Conservation (phyloP, 2,329 filamentous ascomycete genomes). For the Emmonsiellopsis sp. region DNA sequence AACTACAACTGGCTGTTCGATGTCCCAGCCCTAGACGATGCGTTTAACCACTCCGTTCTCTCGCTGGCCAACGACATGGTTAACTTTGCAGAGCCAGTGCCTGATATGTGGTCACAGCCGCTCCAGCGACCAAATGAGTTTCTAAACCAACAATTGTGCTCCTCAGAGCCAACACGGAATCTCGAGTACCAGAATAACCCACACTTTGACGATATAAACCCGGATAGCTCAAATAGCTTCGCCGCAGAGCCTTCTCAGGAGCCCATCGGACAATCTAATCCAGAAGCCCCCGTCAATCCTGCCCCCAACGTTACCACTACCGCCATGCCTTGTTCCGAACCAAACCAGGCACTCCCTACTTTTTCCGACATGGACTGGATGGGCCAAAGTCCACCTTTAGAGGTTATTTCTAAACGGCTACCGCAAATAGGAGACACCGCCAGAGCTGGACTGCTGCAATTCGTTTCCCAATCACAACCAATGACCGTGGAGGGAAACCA, state of each 20-base stretch:
- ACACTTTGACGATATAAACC: background rate
- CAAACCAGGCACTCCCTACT: background rate
- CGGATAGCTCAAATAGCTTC: background rate
- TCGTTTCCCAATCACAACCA: constrained; percentile 43
- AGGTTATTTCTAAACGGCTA: constrained; percentile 3
- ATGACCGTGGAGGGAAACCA: constrained; percentile 38
- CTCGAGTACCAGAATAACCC: background rate
- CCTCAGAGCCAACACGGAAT: background rate
- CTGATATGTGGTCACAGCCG: constrained; percentile 8
- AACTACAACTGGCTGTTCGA: constrained; percentile 57
- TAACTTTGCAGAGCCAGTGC: constrained; percentile 14
- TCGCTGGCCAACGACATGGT: constrained; percentile 17
- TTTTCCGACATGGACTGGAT: background rate
- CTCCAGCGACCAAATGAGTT: background rate
- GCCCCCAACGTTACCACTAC: background rate
- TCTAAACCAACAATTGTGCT: background rate
- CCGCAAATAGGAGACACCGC: constrained; percentile 23
- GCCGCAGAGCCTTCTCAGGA: background rate
- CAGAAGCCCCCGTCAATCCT: background rate
- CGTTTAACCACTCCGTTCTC: constrained; percentile 19
- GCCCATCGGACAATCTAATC: background rate
- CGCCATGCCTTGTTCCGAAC: no score
- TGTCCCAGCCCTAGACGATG: constrained; percentile 27
- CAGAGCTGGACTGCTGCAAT: constrained; percentile 35
- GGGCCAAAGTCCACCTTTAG: background rate